A percentile compares a stretch with the other conserved stretches of the same genome.
Conservation (phyloP, 495 filamentous ascomycete genomes). For the Mytilinidion resinicola region DNA sequence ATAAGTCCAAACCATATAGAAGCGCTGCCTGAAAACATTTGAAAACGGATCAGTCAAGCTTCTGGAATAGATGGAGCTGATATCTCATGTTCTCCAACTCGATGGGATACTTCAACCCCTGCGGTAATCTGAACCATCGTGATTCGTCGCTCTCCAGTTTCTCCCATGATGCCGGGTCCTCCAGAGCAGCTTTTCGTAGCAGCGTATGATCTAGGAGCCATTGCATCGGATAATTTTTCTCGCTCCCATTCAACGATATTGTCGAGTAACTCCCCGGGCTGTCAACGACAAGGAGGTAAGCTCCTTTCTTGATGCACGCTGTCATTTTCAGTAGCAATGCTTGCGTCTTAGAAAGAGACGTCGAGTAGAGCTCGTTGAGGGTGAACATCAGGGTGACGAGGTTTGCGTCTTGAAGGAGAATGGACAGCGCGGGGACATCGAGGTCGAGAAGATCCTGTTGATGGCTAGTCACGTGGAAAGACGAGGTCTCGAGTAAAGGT, state of each 20-base stretch:
- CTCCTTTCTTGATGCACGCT: slow-evolving; percentile 46
- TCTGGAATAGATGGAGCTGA: slow-evolving; percentile 73
- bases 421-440: slow-evolving; percentile 36
- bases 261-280: slow-evolving; percentile 89
- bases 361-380: slow-evolving; percentile 88
- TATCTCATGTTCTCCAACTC: slow-evolving; percentile 89
- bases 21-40: no score
- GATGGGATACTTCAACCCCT: slow-evolving; percentile 70
- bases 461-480: slow-evolving; percentile 40
- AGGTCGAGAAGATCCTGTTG: slow-evolving; percentile 59
- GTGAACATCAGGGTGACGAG: slow-evolving; percentile 88
- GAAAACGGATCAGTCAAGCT: slow-evolving; percentile 12
- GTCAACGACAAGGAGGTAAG: slow-evolving; percentile 79
- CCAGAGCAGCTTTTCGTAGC: slow-evolving; percentile 30
- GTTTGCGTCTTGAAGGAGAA: slow-evolving; percentile 38
- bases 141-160: slow-evolving; percentile 67
- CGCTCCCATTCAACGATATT: slow-evolving; percentile 50
- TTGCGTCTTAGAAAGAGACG: slow-evolving; percentile 68
- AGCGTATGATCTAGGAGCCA: slow-evolving; percentile 85
- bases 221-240: slow-evolving; percentile 83
- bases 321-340: slow-evolving; percentile 63
- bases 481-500: slow-evolving; percentile 37
- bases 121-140: slow-evolving; percentile 72
- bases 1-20: no score
- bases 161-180: slow-evolving; percentile 48